Conservation (phyloP, 805 yeast genomes). For the Candida maltosa region DNA sequence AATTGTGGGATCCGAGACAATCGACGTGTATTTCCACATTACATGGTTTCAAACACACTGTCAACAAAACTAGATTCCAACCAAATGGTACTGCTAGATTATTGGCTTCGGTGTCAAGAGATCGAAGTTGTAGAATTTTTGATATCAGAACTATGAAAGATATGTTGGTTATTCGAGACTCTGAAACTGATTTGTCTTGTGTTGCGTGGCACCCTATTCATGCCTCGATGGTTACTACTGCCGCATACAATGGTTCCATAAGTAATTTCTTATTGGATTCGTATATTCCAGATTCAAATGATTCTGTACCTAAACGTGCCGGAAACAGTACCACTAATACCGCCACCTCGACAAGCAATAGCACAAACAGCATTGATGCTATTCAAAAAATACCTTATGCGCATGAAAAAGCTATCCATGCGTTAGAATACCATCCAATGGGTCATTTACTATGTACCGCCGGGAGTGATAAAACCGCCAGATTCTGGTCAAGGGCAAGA, state of each 20-base stretch:
- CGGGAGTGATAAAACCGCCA: slow-evolving; percentile 86
- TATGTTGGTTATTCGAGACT: slow-evolving; percentile 66
- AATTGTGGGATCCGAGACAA: slow-evolving; percentile 94
- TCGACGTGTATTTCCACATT: slow-evolving; percentile 73
- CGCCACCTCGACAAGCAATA: not conserved
- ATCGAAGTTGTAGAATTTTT: slow-evolving; percentile 81
- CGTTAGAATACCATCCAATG: slow-evolving; percentile 87
- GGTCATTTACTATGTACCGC: slow-evolving; percentile 92
- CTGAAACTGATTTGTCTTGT: slow-evolving; percentile 80
- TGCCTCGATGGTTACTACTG: slow-evolving; percentile 73
- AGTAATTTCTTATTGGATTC: slow-evolving; percentile 69
- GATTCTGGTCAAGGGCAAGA: slow-evolving; percentile 92
- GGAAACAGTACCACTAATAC: not conserved
- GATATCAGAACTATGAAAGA: slow-evolving; percentile 87
- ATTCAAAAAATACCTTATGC: slow-evolving; percentile 80
- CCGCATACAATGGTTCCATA: slow-evolving; percentile 86
- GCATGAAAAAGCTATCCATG: slow-evolving; percentile 89
- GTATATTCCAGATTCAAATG: slow-evolving; percentile 34
- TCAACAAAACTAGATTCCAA: slow-evolving; percentile 83
- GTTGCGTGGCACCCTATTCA: slow-evolving; percentile 93
- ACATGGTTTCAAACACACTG: slow-evolving; percentile 92
- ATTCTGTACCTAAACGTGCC: slow-evolving; percentile 8
- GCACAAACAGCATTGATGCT: slow-evolving; percentile 26
- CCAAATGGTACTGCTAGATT: slow-evolving; percentile 70
- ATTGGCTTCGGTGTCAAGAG: slow-evolving; percentile 85